Percentiles rank a stretch among this genome's conserved stretches.
phyloP scores from a whole-genome alignment of 371 early-diverging fungal genomes.

The Mucor saturninus region DNA sequence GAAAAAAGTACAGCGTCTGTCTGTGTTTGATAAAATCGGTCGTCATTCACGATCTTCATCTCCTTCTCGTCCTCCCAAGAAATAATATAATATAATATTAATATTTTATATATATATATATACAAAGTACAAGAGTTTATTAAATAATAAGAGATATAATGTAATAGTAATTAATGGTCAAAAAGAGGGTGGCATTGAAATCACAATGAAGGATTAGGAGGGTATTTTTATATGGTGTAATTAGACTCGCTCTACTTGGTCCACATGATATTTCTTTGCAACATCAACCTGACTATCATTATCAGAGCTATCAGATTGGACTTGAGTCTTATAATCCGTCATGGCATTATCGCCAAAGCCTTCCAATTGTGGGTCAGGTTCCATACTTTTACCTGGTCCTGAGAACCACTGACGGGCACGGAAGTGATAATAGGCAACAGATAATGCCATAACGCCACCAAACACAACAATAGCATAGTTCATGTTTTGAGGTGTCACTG shows the following conservation, averaged over 20 bases:
- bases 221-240: neutral
- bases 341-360: neutral
- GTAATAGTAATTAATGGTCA: neutral
- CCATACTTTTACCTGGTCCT: slow-evolving; percentile 48
- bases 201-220: neutral
- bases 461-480: slow-evolving; percentile 48
- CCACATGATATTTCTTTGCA: slow-evolving; percentile 10
- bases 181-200: neutral
- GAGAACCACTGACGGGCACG: slow-evolving; percentile 60
- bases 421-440: slow-evolving; percentile 48
- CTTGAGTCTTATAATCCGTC: neutral
- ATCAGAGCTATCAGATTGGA: neutral
- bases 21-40: slow-evolving; percentile 40
- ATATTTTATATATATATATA: neutral
- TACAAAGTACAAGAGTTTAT: slow-evolving; percentile 4
- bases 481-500: slow-evolving; percentile 60
- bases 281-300: neutral
- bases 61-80: slow-evolving; percentile 25
- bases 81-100: neutral
- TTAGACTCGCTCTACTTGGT: slow-evolving; percentile 19
- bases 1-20: slow-evolving; percentile 38
- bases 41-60: slow-evolving; percentile 49
- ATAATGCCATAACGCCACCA: slow-evolving; percentile 33
- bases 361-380: slow-evolving; percentile 33
- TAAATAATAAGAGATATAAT: neutral